Percentiles rank a stretch among this genome's conserved stretches.
phyloP scores from a whole-genome alignment of 2,329 filamentous ascomycete species.

The Purpureocillium lavendulum region DNA sequence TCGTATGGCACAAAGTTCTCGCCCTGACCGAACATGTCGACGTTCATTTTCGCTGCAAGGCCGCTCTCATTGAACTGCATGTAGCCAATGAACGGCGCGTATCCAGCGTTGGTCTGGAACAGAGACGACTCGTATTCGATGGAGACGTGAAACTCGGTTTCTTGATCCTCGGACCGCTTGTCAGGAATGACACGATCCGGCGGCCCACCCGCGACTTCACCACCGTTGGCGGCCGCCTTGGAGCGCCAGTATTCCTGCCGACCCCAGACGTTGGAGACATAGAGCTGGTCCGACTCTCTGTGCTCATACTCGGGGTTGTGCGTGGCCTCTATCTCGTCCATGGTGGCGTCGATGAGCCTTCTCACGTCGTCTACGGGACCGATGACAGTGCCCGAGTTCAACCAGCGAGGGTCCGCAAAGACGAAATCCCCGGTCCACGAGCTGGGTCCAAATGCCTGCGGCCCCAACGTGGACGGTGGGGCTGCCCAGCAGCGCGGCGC shows the following conservation, averaged over 20 bases:
- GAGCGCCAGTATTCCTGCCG: conserved; percentile 32
- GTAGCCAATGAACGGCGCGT: conserved; percentile 24
- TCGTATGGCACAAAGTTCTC: conserved; percentile 18
- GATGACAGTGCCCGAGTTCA: conserved; percentile 39
- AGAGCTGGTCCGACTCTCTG: conserved; percentile 33
- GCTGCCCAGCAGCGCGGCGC: conserved; percentile 31
- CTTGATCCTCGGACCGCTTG: conserved; percentile 9
- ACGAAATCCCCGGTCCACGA: conserved; percentile 21
- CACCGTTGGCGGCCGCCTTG: conserved; percentile 14
- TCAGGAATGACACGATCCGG: conserved; percentile 13
- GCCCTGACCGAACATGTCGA: conserved; percentile 16
- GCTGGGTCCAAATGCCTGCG: conserved; percentile 25
- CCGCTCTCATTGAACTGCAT: conserved; percentile 19
- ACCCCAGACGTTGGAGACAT: conserved; percentile 32
- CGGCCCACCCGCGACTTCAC: conserved; percentile 7
- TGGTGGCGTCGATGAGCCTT: conserved; percentile 15
- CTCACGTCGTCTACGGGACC: conserved; percentile 25
- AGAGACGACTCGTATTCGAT: conserved; percentile 32
- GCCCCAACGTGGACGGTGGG: conserved; percentile 23
- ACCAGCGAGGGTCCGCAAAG: conserved; percentile 27
- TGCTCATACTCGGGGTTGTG: conserved; percentile 21
- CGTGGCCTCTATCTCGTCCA: conserved; percentile 22
- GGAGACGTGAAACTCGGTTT: conserved; percentile 24
- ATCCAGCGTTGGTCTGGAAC: conserved; percentile 29
- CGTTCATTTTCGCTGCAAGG: conserved; percentile 12